Conservation (phyloP, 352 stramenopile species). For the Phytopythium delawarense region DNA sequence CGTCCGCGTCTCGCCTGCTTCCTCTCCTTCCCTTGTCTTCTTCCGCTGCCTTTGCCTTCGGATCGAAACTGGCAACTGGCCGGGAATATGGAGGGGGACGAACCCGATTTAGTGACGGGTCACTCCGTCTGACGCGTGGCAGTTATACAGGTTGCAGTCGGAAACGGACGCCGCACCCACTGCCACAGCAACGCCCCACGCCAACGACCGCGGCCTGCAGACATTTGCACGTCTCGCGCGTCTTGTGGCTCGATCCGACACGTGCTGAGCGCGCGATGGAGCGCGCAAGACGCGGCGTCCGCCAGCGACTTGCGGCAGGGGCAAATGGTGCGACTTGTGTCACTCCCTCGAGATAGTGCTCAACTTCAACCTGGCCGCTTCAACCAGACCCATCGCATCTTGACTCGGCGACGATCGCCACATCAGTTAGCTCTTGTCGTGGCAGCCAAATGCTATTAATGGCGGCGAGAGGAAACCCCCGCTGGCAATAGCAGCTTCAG, state of each 20-base stretch:
- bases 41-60: slow-evolving; percentile 5
- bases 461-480: not conserved
- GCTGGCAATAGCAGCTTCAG: not conserved
- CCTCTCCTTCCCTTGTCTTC: not conserved
- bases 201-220: not conserved
- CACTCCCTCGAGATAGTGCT: slow-evolving; percentile 11
- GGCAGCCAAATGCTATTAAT: not conserved
- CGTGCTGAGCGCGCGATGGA: too few species aligned
- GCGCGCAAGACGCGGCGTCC: too few species aligned
- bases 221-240: too few species aligned
- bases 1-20: not conserved
- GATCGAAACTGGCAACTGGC: slow-evolving; percentile 10
- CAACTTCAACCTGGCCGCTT: slow-evolving; percentile 22
- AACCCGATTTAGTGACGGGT: not conserved
- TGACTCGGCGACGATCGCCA: not conserved
- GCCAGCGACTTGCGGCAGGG: too few species aligned
- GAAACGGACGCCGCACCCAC: not conserved
- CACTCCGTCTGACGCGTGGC: slow-evolving; percentile 8
- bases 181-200: not conserved
- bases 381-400: not conserved
- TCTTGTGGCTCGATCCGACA: too few species aligned
- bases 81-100: not conserved
- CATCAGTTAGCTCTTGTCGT: too few species aligned
- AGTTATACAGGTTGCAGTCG: not conserved
- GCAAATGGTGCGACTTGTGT: not conserved